Evolutionary conservation across 768 basidiomycete genomes (phyloP), one percentile per base, ranked within the genome.

Genomic region (Hericium erinaceus): DNA sequence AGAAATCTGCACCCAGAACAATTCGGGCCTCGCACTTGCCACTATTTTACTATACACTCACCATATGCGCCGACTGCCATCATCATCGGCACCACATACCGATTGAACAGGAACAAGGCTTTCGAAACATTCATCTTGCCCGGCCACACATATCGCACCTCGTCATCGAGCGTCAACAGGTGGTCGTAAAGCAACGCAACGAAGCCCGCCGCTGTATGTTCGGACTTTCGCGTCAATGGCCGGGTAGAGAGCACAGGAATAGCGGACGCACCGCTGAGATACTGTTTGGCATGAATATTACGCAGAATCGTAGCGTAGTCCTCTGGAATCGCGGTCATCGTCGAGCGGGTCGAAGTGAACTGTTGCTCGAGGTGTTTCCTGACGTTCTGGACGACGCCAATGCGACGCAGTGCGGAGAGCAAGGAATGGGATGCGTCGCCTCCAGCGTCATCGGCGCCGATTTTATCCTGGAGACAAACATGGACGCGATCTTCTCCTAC

Each of bases 171-270:
- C 4, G 74, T 70, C 24, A 77, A 59, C 18, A 73, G 20, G 55
- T 77, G 73, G 58, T 78, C 74, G 58, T 75, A 77, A 3, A 77
- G 49, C 9, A 77, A 61, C 20, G 74, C 63, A 2, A 63, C 59
- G 24, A 73, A 58, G 37, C 72, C 72, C 13, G 62, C 67, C n/a
- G 64, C 73, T 74, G n/a, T 50, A 13, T n/a, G 16, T 33, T 33
- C 33, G 33, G 6, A 33, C 9, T 13, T 24, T 24, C 11, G 49
- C 2, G 49, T 51, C 22, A 51, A 13, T 16, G 24, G 28, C 20
- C 3, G 26, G 11, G 24, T 10, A 12, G 12, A 51, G 22, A 18
- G 10, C 24, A 24, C 10, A 26, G 22, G 24, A 2, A 18, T 12
- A 4, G 16, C 11, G 15, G 20, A n/a, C 49, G 24, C 22, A 51